Conservation (phyloP, 2,329 filamentous ascomycete species). For the Stagonosporopsis chrysanthemi region DNA sequence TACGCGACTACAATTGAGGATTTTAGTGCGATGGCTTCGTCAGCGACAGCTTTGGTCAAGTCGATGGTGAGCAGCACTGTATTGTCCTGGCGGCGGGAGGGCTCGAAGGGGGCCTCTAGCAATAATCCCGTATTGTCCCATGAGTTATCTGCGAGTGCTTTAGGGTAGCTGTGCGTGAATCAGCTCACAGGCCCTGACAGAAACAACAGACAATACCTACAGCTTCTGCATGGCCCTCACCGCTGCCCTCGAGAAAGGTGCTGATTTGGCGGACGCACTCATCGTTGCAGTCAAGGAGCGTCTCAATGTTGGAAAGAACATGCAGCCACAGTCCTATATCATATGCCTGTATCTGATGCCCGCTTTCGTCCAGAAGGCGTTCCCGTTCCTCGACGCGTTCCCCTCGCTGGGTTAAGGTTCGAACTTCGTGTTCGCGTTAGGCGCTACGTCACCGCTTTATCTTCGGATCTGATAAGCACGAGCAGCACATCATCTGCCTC, state of each 20-base stretch:
- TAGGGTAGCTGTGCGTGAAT: slow-evolving; percentile 73
- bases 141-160: slow-evolving; percentile 83
- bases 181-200: background rate
- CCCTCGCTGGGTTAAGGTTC: background rate
- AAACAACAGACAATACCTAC: slow-evolving; percentile 58
- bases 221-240: slow-evolving; percentile 80
- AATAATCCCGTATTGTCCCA: slow-evolving; percentile 96
- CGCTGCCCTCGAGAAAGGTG: slow-evolving; percentile 72
- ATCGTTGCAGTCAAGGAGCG: slow-evolving; percentile 47
- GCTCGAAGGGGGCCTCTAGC: slow-evolving; percentile 71
- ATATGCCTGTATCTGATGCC: background rate
- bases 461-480: slow-evolving; percentile 48
- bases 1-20: slow-evolving; percentile 88
- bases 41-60: slow-evolving; percentile 84
- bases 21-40: slow-evolving; percentile 82
- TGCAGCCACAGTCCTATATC: slow-evolving; percentile 18
- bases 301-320: slow-evolving; percentile 47
- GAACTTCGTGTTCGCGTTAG: slow-evolving; percentile 26
- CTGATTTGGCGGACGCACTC: slow-evolving; percentile 53
- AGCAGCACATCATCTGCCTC: slow-evolving; percentile 19
- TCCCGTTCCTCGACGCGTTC: background rate
- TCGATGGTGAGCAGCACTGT: slow-evolving; percentile 86
- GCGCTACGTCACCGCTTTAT: slow-evolving; percentile 21
- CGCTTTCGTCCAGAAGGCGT: background rate
- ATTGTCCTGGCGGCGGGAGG: slow-evolving; percentile 65